These are phyloP conservation scores for Vitis hybrid DNA, from an alignment of 177 flowering plant species.

Conservation along the genomic window DNA sequence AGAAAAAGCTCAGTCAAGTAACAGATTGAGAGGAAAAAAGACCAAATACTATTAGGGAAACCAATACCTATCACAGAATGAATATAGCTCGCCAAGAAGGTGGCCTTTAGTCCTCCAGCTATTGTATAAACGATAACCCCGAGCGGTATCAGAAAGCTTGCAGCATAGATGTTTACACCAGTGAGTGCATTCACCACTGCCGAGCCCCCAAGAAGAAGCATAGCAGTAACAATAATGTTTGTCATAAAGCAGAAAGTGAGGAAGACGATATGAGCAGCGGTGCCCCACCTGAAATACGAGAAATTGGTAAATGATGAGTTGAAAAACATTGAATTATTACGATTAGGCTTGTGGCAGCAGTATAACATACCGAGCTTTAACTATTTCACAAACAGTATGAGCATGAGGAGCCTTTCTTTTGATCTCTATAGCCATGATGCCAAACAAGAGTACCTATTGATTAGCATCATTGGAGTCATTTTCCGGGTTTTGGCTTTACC, in stretches of 20 bases:
- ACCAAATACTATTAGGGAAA: background rate
- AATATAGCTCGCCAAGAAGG: conserved; percentile 94
- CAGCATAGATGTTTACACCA: conserved; percentile 92
- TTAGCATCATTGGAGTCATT: background rate
- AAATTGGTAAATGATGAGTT: background rate
- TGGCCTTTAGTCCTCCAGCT: conserved; percentile 97
- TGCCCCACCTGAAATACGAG: conserved; percentile 75
- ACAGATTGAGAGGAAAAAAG: background rate
- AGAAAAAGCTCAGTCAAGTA: background rate
- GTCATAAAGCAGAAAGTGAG: conserved; percentile 86
- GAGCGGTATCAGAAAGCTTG: conserved; percentile 93
- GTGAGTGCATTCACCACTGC: conserved; percentile 98
- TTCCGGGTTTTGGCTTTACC: background rate
- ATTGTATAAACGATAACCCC: conserved; percentile 90
- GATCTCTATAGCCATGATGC: conserved; percentile 94
- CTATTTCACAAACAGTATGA: conserved; percentile 97
- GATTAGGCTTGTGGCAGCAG: background rate
- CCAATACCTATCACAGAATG: conserved; percentile 86
- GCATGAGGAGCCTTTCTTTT: conserved; percentile 97
- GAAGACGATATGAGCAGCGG: conserved; percentile 81
- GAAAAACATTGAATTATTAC: background rate
- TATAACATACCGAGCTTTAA: conserved; percentile 69
- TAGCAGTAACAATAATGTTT: conserved; percentile 93
- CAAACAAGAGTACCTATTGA: conserved; percentile 84
- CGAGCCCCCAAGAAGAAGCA: conserved; percentile 97